Percentiles rank a stretch among this genome's conserved stretches.
phyloP scores from a whole-genome alignment of 768 basidiomycete genomes.

The Tephrocybe sp. region DNA sequence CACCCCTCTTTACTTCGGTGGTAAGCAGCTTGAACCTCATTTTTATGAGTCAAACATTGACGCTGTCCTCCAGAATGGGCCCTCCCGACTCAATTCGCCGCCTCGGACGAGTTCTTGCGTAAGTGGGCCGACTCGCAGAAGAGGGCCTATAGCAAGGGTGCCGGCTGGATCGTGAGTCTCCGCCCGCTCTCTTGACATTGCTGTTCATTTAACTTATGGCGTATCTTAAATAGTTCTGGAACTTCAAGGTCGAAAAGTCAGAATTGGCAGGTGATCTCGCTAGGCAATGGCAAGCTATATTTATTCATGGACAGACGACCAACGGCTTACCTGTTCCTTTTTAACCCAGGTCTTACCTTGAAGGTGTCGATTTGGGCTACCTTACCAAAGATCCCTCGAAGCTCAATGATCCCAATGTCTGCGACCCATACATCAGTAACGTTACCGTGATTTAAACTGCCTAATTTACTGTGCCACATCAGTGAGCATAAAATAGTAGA shows the following conservation, averaged over 20 bases:
- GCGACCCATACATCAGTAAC: slow-evolving; percentile 45
- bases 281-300: slow-evolving; percentile 58
- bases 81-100: slow-evolving; percentile 62
- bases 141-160: slow-evolving; percentile 54
- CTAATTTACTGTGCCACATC: too few relatives aligned
- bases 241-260: slow-evolving; percentile 70
- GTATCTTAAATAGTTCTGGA: slow-evolving; percentile 49
- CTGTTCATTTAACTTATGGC: too few relatives aligned
- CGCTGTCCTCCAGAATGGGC: slow-evolving; percentile 37
- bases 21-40: slow-evolving; percentile 17
- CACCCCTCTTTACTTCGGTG: slow-evolving; percentile 41
- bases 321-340: neutral
- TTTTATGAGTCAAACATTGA: neutral
- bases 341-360: slow-evolving; percentile 66
- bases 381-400: slow-evolving; percentile 62
- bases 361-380: slow-evolving; percentile 58
- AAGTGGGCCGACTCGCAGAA: slow-evolving; percentile 82
- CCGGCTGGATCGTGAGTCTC: slow-evolving; percentile 65
- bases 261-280: slow-evolving; percentile 46
- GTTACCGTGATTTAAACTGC: neutral
- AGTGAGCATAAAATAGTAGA: too few relatives aligned
- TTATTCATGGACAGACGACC: neutral
- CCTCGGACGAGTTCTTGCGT: slow-evolving; percentile 58
- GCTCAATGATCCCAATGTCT: slow-evolving; percentile 61
- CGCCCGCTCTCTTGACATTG: neutral